Conservation (phyloP, 1,284 basidiomycete species). For the Tilletia caries region DNA sequence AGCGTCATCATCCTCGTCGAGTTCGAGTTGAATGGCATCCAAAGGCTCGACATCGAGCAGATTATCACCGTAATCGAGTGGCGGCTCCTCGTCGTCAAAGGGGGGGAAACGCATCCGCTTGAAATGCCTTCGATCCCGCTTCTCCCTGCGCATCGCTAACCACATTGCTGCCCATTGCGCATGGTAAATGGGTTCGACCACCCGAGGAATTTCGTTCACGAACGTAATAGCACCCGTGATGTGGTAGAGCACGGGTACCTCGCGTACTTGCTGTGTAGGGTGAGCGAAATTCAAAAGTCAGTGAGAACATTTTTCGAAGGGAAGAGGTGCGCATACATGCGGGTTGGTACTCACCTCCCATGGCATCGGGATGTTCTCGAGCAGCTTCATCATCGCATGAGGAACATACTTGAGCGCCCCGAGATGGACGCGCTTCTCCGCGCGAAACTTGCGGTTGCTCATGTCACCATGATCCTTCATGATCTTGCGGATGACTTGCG, state of each 20-base stretch:
- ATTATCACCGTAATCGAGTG: constrained; percentile 71
- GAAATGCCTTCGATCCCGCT: constrained; percentile 96
- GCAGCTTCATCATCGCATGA: constrained; percentile 96
- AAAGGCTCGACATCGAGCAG: constrained; percentile 95
- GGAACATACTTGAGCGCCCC: constrained; percentile 98
- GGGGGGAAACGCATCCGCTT: constrained; percentile 99
- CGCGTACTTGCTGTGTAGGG: constrained; percentile 39
- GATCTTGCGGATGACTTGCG: constrained; percentile 67
- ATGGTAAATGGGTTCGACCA: constrained; percentile 96
- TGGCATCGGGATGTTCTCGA: constrained; percentile 98
- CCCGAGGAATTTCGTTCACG: constrained; percentile 93
- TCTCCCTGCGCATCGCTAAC: constrained; percentile 98
- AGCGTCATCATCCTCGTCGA: constrained; percentile 87
- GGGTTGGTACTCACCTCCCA: constrained; percentile 72
- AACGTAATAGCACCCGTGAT: constrained; percentile 99
- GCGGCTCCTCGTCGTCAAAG: constrained; percentile 90
- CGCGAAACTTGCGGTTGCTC: constrained; percentile 68
- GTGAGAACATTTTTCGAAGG: background rate
- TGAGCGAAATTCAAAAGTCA: background rate
- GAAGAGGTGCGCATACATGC: background rate
- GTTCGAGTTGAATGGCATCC: constrained; percentile 94
- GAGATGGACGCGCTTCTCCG: constrained; percentile 97
- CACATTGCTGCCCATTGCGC: constrained; percentile 99
- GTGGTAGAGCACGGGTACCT: constrained; percentile 57
- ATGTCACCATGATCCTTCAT: constrained; percentile 55